A percentile compares a stretch with the other conserved stretches of the same genome.
phyloP scores from a whole-genome alignment of 2,329 filamentous ascomycete genomes.

The Setomelanomma holmii region DNA sequence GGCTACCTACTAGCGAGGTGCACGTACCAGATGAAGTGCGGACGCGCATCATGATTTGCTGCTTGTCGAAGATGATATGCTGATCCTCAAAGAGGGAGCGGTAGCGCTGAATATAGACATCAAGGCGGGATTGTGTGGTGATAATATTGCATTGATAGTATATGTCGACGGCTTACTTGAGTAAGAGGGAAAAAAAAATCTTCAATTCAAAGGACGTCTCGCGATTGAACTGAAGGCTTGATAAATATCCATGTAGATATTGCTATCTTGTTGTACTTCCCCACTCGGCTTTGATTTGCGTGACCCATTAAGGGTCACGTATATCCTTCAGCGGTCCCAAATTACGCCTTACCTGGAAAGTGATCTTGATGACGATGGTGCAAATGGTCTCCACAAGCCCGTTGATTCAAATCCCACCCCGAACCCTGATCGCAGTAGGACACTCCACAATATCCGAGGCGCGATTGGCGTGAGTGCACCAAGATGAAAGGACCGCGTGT shows the following conservation, averaged over 20 bases:
- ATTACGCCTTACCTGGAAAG: neutral
- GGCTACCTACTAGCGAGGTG: too few relatives aligned
- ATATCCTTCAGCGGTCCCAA: neutral
- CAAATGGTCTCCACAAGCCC: neutral
- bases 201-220: neutral
- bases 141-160: conserved; percentile 27
- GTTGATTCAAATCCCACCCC: neutral
- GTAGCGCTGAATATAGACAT: conserved; percentile 28
- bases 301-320: neutral
- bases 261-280: neutral
- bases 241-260: neutral
- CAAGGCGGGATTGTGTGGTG: conserved; percentile 25
- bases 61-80: too few relatives aligned
- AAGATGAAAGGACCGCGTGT: too few relatives aligned
- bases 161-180: conserved; percentile 23
- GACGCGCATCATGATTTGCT: conserved; percentile 32
- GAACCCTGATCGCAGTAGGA: neutral
- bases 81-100: too few relatives aligned
- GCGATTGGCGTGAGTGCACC: too few relatives aligned
- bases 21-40: too few relatives aligned
- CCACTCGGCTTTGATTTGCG: neutral
- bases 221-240: too few relatives aligned
- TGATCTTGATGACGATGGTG: neutral
- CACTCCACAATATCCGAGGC: neutral
- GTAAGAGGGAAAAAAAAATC: neutral